Evolutionary conservation across 441 rosid genomes (phyloP).

Genomic region (Eutrema salsugineum): DNA sequence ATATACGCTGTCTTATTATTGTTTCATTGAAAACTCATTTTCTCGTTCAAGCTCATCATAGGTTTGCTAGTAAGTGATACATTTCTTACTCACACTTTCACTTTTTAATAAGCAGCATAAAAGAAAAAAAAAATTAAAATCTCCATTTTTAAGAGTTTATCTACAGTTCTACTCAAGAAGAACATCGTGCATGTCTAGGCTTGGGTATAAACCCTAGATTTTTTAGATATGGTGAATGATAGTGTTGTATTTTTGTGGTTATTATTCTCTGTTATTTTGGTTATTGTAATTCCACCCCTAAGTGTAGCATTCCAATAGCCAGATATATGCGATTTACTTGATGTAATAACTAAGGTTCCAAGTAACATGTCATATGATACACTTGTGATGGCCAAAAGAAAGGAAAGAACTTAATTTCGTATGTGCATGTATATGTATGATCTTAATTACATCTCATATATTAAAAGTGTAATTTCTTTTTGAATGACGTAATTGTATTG

Average conservation of each 20-base stretch:
- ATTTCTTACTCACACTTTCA: background rate
- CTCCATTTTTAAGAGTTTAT: background rate
- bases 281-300: background rate
- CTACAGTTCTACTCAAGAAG: background rate
- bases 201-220: conserved; percentile 24
- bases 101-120: background rate
- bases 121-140: background rate
- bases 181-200: conserved; percentile 1
- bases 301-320: background rate
- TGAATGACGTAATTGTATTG: background rate
- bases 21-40: background rate
- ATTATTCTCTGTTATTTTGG: background rate
- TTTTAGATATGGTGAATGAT: background rate
- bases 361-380: background rate
- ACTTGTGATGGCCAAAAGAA: background rate
- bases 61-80: background rate
- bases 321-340: background rate
- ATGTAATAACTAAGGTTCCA: background rate
- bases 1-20: background rate
- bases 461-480: background rate
- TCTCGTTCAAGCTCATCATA: background rate
- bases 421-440: background rate
- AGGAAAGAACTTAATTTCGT: background rate
- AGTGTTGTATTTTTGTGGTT: background rate
- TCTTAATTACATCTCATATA: background rate